phyloP scores from a whole-genome alignment of 2,329 filamentous ascomycete species.

The Diplodia scrobiculata region DNA sequence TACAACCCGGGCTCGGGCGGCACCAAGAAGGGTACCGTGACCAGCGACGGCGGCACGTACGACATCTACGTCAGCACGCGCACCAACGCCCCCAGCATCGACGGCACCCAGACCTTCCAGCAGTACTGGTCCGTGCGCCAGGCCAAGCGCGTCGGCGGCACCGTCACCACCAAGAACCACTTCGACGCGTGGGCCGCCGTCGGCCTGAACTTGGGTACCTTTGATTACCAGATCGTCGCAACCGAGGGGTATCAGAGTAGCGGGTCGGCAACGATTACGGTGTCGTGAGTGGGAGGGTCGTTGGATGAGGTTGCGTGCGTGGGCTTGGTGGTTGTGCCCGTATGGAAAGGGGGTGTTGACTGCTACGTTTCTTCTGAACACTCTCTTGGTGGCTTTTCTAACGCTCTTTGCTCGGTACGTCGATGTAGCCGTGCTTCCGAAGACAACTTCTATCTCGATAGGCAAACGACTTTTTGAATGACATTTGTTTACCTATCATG shows the following conservation, averaged over 20 bases:
- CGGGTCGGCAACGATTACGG: too few relatives aligned
- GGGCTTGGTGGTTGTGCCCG: too few relatives aligned
- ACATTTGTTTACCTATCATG: too few relatives aligned
- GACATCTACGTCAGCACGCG: slow-evolving; percentile 56
- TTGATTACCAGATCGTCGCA: slow-evolving; percentile 59
- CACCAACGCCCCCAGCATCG: slow-evolving; percentile 56
- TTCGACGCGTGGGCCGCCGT: slow-evolving; percentile 56
- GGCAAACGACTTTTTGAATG: too few relatives aligned
- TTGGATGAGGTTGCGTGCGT: too few relatives aligned
- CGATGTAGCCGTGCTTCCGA: too few relatives aligned
- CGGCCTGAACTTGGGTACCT: slow-evolving; percentile 53
- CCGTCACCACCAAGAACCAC: slow-evolving; percentile 55
- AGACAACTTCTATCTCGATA: too few relatives aligned
- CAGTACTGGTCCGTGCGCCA: slow-evolving; percentile 59
- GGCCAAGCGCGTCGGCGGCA: slow-evolving; percentile 55
- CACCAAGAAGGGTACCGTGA: slow-evolving; percentile 55
- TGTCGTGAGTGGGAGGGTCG: too few relatives aligned
- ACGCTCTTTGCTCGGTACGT: too few relatives aligned
- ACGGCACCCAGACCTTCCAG: slow-evolving; percentile 57
- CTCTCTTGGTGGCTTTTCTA: too few relatives aligned
- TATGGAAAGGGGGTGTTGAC: too few relatives aligned
- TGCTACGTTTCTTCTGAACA: too few relatives aligned
- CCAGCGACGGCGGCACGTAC: slow-evolving; percentile 57
- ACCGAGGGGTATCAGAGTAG: slow-evolving; percentile 44
- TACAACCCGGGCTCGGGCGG: slow-evolving; percentile 54